Conservation (phyloP, 495 filamentous ascomycete genomes). For the Annulohypoxylon bovei region DNA sequence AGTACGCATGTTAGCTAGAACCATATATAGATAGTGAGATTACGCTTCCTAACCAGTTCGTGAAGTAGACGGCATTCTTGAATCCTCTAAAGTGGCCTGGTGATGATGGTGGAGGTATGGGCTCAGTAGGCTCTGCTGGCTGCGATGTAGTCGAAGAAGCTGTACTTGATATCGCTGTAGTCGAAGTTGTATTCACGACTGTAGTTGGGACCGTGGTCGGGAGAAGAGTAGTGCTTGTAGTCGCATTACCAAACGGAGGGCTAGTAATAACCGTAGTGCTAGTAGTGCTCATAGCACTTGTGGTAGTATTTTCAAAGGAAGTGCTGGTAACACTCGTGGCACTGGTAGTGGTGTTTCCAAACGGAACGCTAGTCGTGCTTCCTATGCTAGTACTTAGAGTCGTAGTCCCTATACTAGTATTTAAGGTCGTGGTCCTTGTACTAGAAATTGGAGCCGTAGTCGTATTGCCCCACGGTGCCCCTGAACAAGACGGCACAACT, state of each 20-base stretch:
- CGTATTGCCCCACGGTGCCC: slow-evolving; percentile 16
- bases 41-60: slow-evolving; percentile 52
- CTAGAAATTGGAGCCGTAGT: slow-evolving; percentile 22
- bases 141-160: slow-evolving; percentile 17
- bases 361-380: neutral
- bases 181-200: slow-evolving; percentile 2
- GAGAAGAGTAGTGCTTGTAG: slow-evolving; percentile 1
- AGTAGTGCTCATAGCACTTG: neutral
- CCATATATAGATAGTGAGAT: neutral
- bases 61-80: slow-evolving; percentile 58
- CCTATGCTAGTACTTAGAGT: neutral
- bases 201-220: slow-evolving; percentile 6
- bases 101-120: slow-evolving; percentile 25
- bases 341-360: slow-evolving; percentile 13
- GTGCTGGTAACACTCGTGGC: neutral
- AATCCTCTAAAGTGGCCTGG: slow-evolving; percentile 42
- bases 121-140: slow-evolving; percentile 26
- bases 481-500: slow-evolving; percentile 12
- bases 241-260: slow-evolving; percentile 1
- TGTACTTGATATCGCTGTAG: slow-evolving; percentile 8
- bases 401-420: neutral
- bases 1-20: slow-evolving; percentile 10
- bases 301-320: slow-evolving; percentile 8
- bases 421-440: neutral
- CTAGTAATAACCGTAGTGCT: neutral